phyloP scores from a whole-genome alignment of 2,329 filamentous ascomycete genomes.

The Aureobasidium sp. region DNA sequence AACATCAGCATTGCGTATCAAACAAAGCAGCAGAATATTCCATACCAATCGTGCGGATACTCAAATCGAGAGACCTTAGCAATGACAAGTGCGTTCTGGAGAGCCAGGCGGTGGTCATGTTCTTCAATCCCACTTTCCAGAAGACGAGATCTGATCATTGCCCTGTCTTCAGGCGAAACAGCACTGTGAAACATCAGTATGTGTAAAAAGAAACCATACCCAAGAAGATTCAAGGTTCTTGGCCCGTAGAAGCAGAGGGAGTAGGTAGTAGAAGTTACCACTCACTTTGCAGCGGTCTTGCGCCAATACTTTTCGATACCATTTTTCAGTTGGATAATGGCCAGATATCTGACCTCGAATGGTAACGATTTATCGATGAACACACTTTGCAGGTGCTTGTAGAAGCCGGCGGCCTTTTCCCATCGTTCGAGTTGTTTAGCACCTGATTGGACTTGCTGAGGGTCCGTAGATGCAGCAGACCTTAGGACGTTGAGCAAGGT shows the following conservation, averaged over 20 bases:
- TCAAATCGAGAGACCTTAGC: conserved; percentile 86
- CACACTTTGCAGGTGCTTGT: conserved; percentile 48
- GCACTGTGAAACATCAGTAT: conserved; percentile 33
- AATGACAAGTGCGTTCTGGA: conserved; percentile 80
- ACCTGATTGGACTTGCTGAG: conserved; percentile 42
- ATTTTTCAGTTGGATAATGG: conserved; percentile 92
- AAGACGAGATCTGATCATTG: conserved; percentile 62
- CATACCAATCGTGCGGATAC: conserved; percentile 74
- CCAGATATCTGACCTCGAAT: conserved; percentile 71
- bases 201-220: not conserved
- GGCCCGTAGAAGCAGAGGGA: not conserved
- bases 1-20: not conserved
- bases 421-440: conserved; percentile 44
- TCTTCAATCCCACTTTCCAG: conserved; percentile 72
- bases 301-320: conserved; percentile 95
- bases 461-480: conserved; percentile 39
- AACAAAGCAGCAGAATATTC: conserved; percentile 12
- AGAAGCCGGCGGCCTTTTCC: conserved; percentile 41
- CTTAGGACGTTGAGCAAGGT: conserved; percentile 40
- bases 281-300: conserved; percentile 60
- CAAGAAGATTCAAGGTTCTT: not conserved
- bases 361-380: conserved; percentile 75
- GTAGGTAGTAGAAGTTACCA: not conserved
- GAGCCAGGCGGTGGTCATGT: conserved; percentile 61
- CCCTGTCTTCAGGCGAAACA: conserved; percentile 62